These are phyloP conservation scores for Coelastrella sp. DNA, from an alignment of 139 green algal genomes.

Conservation along the genomic window DNA sequence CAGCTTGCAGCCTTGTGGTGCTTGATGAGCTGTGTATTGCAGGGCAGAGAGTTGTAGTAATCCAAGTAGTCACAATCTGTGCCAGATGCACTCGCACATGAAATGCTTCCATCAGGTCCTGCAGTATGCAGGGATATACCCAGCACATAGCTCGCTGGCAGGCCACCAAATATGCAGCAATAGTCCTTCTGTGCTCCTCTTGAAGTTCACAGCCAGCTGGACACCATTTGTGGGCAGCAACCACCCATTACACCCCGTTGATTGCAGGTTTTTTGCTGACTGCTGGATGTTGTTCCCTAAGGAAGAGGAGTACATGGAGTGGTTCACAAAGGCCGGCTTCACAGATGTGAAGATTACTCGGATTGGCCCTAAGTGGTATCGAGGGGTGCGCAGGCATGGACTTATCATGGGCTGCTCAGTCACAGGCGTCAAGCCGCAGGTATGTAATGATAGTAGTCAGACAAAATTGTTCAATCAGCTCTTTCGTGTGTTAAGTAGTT, in stretches of 20 bases:
- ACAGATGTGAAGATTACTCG: slow-evolving; percentile 91
- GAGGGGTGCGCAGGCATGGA: slow-evolving; percentile 91
- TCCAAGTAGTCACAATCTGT: not conserved
- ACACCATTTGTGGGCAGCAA: not conserved
- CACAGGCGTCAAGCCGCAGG: slow-evolving; percentile 86
- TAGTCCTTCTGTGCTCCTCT: no score
- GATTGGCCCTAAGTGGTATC: slow-evolving; percentile 96
- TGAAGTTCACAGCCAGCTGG: not conserved
- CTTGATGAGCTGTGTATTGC: no score
- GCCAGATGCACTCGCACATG: not conserved
- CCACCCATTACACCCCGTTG: not conserved
- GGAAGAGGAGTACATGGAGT: slow-evolving; percentile 96
- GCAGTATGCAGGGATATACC: no score
- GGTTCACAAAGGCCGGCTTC: slow-evolving; percentile 95
- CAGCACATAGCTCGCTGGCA: no score
- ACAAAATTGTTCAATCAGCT: not conserved
- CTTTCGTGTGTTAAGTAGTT: not conserved
- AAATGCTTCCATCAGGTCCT: no score
- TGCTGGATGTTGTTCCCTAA: slow-evolving; percentile 98
- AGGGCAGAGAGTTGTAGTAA: no score
- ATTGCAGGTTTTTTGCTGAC: slow-evolving; percentile 84
- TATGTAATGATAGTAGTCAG: slow-evolving; percentile 2
- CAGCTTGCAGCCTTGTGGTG: no score
- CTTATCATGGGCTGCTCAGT: slow-evolving; percentile 98
- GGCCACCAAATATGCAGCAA: no score